Evolutionary conservation across 2,329 filamentous ascomycete genomes (phyloP).

Genomic region (Rhynchosporium graminicola): DNA sequence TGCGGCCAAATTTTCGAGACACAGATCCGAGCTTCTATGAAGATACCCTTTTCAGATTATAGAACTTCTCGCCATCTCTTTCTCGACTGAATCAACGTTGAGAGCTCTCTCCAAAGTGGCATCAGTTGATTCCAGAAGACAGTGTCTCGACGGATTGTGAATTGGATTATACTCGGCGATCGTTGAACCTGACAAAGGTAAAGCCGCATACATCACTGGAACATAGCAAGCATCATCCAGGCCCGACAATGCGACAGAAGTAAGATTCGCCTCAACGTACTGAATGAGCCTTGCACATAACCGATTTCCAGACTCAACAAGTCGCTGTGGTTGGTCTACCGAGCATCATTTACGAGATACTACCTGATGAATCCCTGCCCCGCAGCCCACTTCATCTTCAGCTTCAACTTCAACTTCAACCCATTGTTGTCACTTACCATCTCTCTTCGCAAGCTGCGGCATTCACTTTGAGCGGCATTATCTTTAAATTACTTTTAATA

Average conservation of each 20-base stretch:
- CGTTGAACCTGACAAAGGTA: background rate
- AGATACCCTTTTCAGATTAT: background rate
- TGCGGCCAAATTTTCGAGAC: background rate
- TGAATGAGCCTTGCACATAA: constrained; percentile 1
- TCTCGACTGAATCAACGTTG: background rate
- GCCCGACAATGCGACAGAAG: background rate
- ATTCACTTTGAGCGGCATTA: background rate
- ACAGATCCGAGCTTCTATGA: background rate
- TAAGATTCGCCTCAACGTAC: background rate
- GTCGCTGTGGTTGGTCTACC: background rate
- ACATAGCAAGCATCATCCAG: background rate
- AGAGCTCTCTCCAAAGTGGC: background rate
- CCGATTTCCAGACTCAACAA: background rate
- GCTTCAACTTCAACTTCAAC: background rate
- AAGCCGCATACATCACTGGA: background rate
- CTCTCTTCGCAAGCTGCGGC: background rate
- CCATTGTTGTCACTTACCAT: background rate
- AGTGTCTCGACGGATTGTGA: too few relatives aligned
- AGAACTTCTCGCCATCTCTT: background rate
- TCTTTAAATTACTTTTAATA: background rate
- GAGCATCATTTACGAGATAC: too few relatives aligned
- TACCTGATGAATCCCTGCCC: too few relatives aligned
- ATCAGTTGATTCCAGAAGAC: background rate
- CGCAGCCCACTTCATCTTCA: background rate
- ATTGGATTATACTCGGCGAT: background rate